Evolutionary conservation across 768 basidiomycete genomes (phyloP).

Genomic region (Trametes meyenii): DNA sequence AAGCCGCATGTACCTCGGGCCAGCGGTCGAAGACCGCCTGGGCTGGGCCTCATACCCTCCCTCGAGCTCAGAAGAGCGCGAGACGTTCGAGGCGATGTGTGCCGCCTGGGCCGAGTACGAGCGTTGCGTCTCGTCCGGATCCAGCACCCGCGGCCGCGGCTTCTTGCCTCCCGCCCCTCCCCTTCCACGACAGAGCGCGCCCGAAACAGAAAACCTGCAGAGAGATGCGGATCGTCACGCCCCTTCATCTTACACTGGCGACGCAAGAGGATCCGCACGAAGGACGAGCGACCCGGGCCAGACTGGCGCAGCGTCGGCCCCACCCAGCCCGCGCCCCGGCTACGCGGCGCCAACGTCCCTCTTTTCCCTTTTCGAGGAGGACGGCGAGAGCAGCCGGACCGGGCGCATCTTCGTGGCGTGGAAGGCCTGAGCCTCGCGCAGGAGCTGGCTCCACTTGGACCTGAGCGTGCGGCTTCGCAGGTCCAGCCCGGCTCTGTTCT

Average conservation of each 20-base stretch:
- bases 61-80: conserved; percentile 50
- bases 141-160: conserved; percentile 4
- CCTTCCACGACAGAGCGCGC: background rate
- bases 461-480: background rate
- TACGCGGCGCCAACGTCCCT: background rate
- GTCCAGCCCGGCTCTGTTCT: conserved; percentile 6
- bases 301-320: conserved; percentile 1
- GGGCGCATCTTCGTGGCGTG: conserved; percentile 60
- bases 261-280: conserved; percentile 9
- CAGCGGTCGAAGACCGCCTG: conserved; percentile 50
- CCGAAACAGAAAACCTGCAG: background rate
- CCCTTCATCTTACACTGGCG: background rate
- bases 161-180: conserved; percentile 2
- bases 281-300: conserved; percentile 9
- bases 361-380: background rate
- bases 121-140: conserved; percentile 28
- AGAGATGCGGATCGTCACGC: background rate
- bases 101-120: conserved; percentile 57
- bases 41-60: conserved; percentile 48
- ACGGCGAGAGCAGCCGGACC: conserved; percentile 46
- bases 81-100: conserved; percentile 59
- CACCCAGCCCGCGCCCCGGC: conserved; percentile 1
- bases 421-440: conserved; percentile 42
- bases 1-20: conserved; percentile 53
- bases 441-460: background rate